phyloP scores from a whole-genome alignment of 768 basidiomycete genomes.

The Mycena metata region DNA sequence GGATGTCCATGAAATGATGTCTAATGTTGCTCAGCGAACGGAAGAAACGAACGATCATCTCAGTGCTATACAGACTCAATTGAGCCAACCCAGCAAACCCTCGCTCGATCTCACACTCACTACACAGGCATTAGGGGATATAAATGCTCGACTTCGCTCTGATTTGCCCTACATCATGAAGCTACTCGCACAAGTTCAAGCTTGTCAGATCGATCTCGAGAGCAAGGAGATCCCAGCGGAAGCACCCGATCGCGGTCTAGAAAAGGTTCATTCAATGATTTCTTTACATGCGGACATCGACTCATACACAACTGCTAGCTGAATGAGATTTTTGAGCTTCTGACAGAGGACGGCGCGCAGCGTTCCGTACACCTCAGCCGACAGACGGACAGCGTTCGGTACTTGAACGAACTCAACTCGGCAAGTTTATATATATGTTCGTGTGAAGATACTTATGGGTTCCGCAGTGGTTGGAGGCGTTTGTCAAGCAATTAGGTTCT shows the following conservation, averaged over 20 bases:
- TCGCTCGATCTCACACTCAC: slow-evolving; percentile 39
- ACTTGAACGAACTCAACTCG: slow-evolving; percentile 82
- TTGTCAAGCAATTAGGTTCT: slow-evolving; percentile 73
- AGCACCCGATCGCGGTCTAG: slow-evolving; percentile 23
- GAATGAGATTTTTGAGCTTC: slow-evolving; percentile 60
- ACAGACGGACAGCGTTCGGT: slow-evolving; percentile 81
- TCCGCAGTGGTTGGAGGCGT: slow-evolving; percentile 85
- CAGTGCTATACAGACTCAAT: slow-evolving; percentile 45
- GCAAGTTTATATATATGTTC: slow-evolving; percentile 52
- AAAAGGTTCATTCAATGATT: slow-evolving; percentile 22
- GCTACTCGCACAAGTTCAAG: slow-evolving; percentile 49
- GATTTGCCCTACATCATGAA: slow-evolving; percentile 53
- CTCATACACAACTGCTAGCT: slow-evolving; percentile 48
- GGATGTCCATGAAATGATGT: slow-evolving; percentile 50
- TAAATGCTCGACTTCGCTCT: slow-evolving; percentile 54
- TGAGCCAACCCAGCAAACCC: slow-evolving; percentile 35
- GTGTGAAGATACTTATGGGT: slow-evolving; percentile 8
- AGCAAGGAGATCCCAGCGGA: slow-evolving; percentile 10
- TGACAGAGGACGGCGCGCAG: slow-evolving; percentile 63
- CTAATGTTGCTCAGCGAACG: slow-evolving; percentile 47
- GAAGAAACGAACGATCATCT: slow-evolving; percentile 45
- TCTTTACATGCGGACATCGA: background rate
- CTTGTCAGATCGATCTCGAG: slow-evolving; percentile 35
- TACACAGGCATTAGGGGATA: slow-evolving; percentile 52
- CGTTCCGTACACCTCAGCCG: slow-evolving; percentile 68